Evolutionary conservation across 257 asterid genomes (phyloP).

Genomic region (Parsonsia alboflavescens): DNA sequence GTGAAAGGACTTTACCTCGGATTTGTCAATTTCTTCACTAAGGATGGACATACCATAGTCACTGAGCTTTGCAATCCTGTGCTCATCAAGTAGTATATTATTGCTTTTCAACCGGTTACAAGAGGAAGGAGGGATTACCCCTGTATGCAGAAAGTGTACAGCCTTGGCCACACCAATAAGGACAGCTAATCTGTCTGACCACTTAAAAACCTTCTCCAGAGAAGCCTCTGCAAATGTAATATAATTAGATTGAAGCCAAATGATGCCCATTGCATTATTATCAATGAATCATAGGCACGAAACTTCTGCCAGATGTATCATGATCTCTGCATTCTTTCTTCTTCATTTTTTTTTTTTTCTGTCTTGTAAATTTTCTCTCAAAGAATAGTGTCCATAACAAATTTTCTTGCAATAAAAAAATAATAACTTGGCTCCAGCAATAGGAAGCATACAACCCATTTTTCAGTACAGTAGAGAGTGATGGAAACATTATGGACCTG

Average conservation of each 20-base stretch:
- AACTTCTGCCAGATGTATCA: background rate
- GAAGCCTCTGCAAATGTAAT: slow-evolving; percentile 43
- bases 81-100: slow-evolving; percentile 77
- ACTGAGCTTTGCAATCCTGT: slow-evolving; percentile 77
- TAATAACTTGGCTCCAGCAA: background rate
- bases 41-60: slow-evolving; percentile 91
- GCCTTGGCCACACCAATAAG: slow-evolving; percentile 85
- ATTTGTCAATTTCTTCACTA: slow-evolving; percentile 61
- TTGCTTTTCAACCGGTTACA: slow-evolving; percentile 65
- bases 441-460: background rate
- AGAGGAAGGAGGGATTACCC: slow-evolving; percentile 73
- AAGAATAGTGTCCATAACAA: background rate
- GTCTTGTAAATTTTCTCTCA: background rate
- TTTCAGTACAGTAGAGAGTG: too few relatives aligned
- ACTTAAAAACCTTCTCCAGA: slow-evolving; percentile 62
- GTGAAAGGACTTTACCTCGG: slow-evolving; percentile 34
- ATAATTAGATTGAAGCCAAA: slow-evolving; percentile 18
- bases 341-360: background rate
- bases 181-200: slow-evolving; percentile 86
- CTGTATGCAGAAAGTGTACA: slow-evolving; percentile 89
- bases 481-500: background rate
- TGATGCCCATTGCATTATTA: slow-evolving; percentile 1
- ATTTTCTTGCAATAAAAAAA: background rate
- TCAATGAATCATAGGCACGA: background rate
- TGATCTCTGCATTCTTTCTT: background rate